Percentiles rank a stretch among this genome's conserved stretches.
Conservation (phyloP, 192 early-diverging fungal genomes). For the Podochytrium sp. region DNA sequence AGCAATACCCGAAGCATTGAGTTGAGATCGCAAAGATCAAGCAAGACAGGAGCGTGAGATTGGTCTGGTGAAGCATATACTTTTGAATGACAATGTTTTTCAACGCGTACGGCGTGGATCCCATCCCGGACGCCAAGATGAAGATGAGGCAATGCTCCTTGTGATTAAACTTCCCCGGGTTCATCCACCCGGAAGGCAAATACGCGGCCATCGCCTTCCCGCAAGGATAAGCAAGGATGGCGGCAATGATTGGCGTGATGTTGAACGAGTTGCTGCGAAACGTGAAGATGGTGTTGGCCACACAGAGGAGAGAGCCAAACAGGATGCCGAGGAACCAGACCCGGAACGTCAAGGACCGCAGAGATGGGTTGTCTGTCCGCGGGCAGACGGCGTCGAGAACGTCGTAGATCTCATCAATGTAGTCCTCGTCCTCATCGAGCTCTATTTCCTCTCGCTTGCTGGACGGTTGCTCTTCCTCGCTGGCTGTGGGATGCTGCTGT, state of each 20-base stretch:
- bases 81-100: constrained; percentile 6
- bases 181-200: constrained; percentile 42
- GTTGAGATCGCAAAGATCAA: constrained; percentile 34
- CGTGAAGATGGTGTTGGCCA: constrained; percentile 36
- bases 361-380: constrained; percentile 30
- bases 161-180: constrained; percentile 73
- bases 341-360: constrained; percentile 34
- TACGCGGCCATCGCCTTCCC: constrained; percentile 49
- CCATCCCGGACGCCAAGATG: background rate
- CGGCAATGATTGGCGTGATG: constrained; percentile 65
- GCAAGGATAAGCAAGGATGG: constrained; percentile 70
- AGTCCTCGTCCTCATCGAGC: background rate
- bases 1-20: constrained; percentile 65
- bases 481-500: too few relatives aligned
- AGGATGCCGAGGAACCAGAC: constrained; percentile 27
- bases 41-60: background rate
- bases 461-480: background rate
- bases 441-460: background rate
- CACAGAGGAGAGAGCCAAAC: constrained; percentile 1
- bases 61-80: constrained; percentile 1
- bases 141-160: constrained; percentile 82
- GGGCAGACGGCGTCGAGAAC: constrained; percentile 20
- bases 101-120: background rate
- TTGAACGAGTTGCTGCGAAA: constrained; percentile 51
- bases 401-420: background rate